Percentiles rank a stretch among this genome's conserved stretches.
phyloP scores from a whole-genome alignment of 177 flowering plant species.

The Vitis hybrid region DNA sequence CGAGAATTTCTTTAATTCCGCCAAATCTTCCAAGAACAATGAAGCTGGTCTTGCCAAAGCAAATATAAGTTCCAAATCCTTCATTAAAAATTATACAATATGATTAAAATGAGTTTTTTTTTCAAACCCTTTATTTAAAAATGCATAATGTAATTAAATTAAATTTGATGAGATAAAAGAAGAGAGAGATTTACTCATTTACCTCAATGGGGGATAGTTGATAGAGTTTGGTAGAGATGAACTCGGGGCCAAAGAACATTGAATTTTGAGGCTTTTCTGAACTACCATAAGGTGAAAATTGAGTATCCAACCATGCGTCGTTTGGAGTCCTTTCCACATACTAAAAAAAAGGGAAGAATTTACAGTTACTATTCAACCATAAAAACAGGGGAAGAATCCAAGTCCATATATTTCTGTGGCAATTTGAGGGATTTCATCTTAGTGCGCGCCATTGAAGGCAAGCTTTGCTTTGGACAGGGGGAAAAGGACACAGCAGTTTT shows the following conservation, averaged over 20 bases:
- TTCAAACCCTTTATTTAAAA: too few relatives aligned
- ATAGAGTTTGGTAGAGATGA: slow-evolving; percentile 24
- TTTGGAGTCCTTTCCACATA: slow-evolving; percentile 11
- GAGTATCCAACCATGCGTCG: slow-evolving; percentile 33
- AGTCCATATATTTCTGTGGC: too few relatives aligned
- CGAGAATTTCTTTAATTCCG: slow-evolving; percentile 15
- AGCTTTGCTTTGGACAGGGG: too few relatives aligned
- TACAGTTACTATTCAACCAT: too few relatives aligned
- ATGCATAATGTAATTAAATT: too few relatives aligned
- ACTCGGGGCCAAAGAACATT: slow-evolving; percentile 37
- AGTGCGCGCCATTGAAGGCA: too few relatives aligned
- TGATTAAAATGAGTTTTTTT: too few relatives aligned
- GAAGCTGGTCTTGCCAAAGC: slow-evolving; percentile 28
- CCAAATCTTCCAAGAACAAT: slow-evolving; percentile 25
- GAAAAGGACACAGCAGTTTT: too few relatives aligned
- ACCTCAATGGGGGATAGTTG: slow-evolving; percentile 40
- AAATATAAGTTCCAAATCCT: slow-evolving; percentile 30
- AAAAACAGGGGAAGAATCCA: too few relatives aligned
- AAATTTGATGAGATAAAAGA: not conserved
- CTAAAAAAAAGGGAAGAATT: slow-evolving; percentile 1
- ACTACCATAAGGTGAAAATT: slow-evolving; percentile 19
- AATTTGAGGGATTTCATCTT: too few relatives aligned
- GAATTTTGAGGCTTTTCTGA: slow-evolving; percentile 13
- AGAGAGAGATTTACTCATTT: not conserved
- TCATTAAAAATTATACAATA: not conserved